Base-by-base conservation (phyloP, 495 filamentous ascomycete species). In the Cercophora scortea region DNA sequence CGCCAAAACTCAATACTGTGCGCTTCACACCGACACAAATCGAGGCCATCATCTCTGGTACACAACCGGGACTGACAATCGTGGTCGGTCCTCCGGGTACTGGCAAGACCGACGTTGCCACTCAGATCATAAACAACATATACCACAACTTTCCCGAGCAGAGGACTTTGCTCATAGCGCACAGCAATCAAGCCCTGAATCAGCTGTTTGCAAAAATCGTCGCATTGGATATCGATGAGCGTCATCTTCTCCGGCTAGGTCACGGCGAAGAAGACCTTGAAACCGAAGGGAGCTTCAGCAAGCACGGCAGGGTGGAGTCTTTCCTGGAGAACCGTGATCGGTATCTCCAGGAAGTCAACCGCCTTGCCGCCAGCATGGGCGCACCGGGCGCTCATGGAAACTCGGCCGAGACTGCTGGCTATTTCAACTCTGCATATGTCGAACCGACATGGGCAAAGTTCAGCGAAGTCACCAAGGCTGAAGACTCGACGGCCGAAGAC, bases 201-300 rank as follows among this genome's bases (percentile, higher is more conserved):
- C 94, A 99, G 65, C 79, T 99, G n/a, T 99, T 99, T 69, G 88
- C 95, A 56, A 99, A 97, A 71, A 97, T 99, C 53, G 85, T 89
- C 39, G 87, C 85, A 6, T 75, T 97, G 39, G 90, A 97, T 60
- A 97, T 99, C 55, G 93, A 99, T 63, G 87, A 92, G 65, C 86
- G 93, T 34, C 94, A 99, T 72, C 77, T 99, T 41, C 76, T 99
- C 45, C 85, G 93, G 40, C 75, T 99, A 40, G 93, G 93, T 42
- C 93, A 95, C 62, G 93, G 93, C 45, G 93, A 97, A 64, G 91
- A 95, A 57, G 94, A 96, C 45, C 74, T 97, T 12, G 85, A 90
- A 41, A 92, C 89, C 0, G 86, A 91, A 56, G 79, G 79, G 8
- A 93, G 77, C 69, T 97, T 92, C 67, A 91, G 90, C 79, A 99